phyloP scores from a whole-genome alignment of 148 eudicot species.

The Beta vulgaris region DNA sequence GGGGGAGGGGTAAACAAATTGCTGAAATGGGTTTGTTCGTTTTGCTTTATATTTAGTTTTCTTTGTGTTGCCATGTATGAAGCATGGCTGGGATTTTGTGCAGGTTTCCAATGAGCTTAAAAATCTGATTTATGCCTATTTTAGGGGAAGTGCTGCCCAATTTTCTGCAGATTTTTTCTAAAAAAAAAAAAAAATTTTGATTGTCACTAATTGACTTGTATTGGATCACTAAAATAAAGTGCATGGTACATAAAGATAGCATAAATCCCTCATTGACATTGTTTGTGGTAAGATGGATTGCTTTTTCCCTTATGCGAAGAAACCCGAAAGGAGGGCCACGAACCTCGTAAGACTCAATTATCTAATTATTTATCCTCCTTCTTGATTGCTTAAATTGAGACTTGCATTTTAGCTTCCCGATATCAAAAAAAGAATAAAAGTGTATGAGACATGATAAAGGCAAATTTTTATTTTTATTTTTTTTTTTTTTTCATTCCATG shows the following conservation, averaged over 20 bases:
- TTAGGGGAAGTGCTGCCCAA: too few relatives aligned
- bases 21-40: neutral
- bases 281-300: neutral
- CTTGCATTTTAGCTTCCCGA: too few relatives aligned
- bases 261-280: neutral
- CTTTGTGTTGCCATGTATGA: neutral
- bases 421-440: neutral
- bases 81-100: too few relatives aligned
- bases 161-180: too few relatives aligned
- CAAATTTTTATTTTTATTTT: too few relatives aligned
- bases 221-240: neutral
- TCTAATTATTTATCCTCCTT: too few relatives aligned
- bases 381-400: too few relatives aligned
- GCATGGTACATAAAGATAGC: neutral
- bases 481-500: neutral
- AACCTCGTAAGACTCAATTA: too few relatives aligned
- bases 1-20: neutral
- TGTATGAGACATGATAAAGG: slow-evolving; percentile 1
- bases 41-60: neutral
- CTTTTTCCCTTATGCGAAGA: neutral
- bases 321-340: too few relatives aligned
- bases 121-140: too few relatives aligned
- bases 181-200: neutral
- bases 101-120: too few relatives aligned
- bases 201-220: neutral